Evolutionary conservation across 345 rosid genomes (phyloP), one percentile per base, ranked within the genome.

Genomic region (Physaria fendleri): DNA sequence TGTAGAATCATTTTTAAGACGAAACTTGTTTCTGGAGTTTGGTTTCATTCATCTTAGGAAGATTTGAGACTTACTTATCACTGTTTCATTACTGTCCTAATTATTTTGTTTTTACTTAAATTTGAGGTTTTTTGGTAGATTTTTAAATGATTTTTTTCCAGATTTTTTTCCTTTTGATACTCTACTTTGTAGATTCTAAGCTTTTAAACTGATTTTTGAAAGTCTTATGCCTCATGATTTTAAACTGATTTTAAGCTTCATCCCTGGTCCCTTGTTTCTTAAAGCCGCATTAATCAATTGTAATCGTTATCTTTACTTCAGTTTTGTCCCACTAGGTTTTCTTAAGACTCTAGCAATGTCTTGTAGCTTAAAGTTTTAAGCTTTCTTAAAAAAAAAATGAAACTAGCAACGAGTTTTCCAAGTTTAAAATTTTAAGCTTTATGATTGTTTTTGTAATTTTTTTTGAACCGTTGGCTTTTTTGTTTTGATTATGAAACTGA

Each of bases 401-500:
- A 58, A 45, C 7, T 35, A 65, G 44, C 39, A 53, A 50, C 56
- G 68, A 62, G 70, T 44, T 32, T 6, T n/a, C n/a, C 12, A 27
- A 42, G n/a, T 33, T 61, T 22, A 16, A 28, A 46, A 42, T 23
- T 17, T 65, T 10, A 57, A 32, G 37, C 16, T 38, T n/a, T n/a
- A n/a, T n/a, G n/a, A n/a, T n/a, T n/a, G n/a, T n/a, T n/a, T 12
- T 43, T 40, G 14, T 32, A 40, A 22, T 21, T 46, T 69, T 37
- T 38, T 56, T 40, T 56, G 9, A 10, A 16, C 21, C 13, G 56
- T 65, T 54, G 11, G 13, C 21, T 5, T 30, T 7, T 30, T 7
- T 6, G n/a, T 28, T n/a, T 50, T 11, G 6, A 24, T 18, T 23
- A 21, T 50, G 73, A 27, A 60, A 44, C 15, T 37, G 59, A 56